Conservation (phyloP, 179 eudicot genomes). For the Camellia oleifera region DNA sequence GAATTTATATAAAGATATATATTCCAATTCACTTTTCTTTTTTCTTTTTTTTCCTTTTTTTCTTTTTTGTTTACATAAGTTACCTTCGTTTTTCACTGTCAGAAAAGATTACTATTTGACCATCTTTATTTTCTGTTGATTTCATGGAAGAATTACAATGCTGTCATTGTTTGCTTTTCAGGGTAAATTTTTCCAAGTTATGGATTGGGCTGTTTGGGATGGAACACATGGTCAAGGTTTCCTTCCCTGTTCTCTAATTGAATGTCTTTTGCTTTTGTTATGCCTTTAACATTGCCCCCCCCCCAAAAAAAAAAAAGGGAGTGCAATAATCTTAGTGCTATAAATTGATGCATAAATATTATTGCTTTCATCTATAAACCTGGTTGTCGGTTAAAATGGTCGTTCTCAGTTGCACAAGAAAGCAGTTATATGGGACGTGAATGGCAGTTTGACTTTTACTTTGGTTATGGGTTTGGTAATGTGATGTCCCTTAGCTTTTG, state of each 20-base stretch:
- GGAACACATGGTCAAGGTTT: conserved; percentile 12
- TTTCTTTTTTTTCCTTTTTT: neutral
- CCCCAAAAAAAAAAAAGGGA: neutral
- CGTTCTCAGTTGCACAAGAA: conserved; percentile 25
- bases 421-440: conserved; percentile 26
- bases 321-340: neutral
- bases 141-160: neutral
- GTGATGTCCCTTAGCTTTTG: conserved; percentile 3
- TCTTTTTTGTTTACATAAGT: neutral
- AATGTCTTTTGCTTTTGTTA: neutral
- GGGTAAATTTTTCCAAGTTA: conserved; percentile 5
- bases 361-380: neutral
- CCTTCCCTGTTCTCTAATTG: neutral
- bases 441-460: conserved; percentile 36
- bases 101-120: neutral
- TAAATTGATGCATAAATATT: neutral
- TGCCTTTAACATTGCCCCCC: neutral
- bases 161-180: conserved; percentile 10
- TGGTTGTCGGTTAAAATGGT: neutral
- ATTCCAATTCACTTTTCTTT: no score
- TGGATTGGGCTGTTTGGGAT: conserved; percentile 20
- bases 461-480: conserved; percentile 41
- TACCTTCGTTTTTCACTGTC: neutral
- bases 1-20: neutral
- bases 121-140: neutral